These are phyloP conservation scores for Udeniomyces megalosporus DNA, from an alignment of 768 basidiomycete genomes.

Conservation along the genomic window DNA sequence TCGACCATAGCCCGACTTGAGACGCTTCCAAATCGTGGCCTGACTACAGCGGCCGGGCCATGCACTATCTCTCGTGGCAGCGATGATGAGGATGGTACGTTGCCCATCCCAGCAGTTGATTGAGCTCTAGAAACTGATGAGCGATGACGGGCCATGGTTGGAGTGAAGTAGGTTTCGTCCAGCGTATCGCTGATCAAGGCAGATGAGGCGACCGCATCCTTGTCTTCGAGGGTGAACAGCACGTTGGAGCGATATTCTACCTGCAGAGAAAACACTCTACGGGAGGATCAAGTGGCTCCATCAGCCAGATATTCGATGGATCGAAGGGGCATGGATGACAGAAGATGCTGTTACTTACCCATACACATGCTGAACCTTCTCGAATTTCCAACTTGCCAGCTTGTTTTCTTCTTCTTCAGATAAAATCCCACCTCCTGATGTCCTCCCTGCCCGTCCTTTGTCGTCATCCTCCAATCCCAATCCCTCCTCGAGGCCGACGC, in stretches of 20 bases:
- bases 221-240: conserved; percentile 4
- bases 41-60: neutral
- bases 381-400: conserved; percentile 1
- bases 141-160: conserved; percentile 1
- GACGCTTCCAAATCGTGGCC: conserved; percentile 5
- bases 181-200: neutral
- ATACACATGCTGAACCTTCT: conserved; percentile 5
- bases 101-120: too few relatives aligned
- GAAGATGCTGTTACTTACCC: neutral
- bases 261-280: neutral
- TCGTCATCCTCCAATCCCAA: conserved; percentile 3
- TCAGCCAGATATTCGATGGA: too few relatives aligned
- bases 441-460: too few relatives aligned
- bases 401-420: neutral
- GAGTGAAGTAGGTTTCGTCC: conserved; percentile 6
- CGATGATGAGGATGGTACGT: neutral
- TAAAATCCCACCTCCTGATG: too few relatives aligned
- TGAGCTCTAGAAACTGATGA: too few relatives aligned
- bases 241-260: conserved; percentile 2
- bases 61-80: neutral
- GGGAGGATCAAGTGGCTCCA: too few relatives aligned
- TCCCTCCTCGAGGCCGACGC: neutral
- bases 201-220: conserved; percentile 4
- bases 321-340: too few relatives aligned
- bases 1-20: conserved; percentile 5